phyloP scores from a whole-genome alignment of 805 yeast species.

The Kregervanrija delftensis region DNA sequence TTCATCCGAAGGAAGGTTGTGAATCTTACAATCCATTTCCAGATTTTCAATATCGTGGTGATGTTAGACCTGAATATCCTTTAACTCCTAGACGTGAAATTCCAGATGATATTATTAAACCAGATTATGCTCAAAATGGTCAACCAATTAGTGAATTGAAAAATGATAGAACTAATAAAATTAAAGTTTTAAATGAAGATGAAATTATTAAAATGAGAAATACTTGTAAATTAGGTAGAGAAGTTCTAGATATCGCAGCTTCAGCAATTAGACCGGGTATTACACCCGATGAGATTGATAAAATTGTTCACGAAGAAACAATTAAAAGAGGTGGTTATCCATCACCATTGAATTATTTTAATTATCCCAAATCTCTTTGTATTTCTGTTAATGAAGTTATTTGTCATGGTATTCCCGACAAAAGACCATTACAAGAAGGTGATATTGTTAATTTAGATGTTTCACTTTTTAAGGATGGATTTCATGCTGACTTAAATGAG shows the following conservation, averaged over 20 bases:
- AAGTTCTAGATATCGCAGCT: constrained; percentile 84
- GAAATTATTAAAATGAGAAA: constrained; percentile 69
- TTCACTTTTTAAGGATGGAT: constrained; percentile 76
- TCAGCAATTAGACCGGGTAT: constrained; percentile 78
- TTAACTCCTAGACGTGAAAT: constrained; percentile 62
- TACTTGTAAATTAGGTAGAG: constrained; percentile 75
- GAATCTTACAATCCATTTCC: constrained; percentile 85
- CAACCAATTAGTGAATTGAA: constrained; percentile 71
- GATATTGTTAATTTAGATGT: constrained; percentile 92
- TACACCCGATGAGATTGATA: constrained; percentile 90
- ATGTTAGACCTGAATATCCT: constrained; percentile 74
- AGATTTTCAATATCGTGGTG: constrained; percentile 64
- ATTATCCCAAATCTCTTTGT: constrained; percentile 88
- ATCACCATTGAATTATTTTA: constrained; percentile 89
- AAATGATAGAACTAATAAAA: constrained; percentile 60
- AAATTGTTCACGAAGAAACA: constrained; percentile 79
- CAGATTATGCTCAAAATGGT: constrained; percentile 84
- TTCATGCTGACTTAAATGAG: constrained; percentile 92
- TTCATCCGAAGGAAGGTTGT: constrained; percentile 58
- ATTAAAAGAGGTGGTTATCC: constrained; percentile 88
- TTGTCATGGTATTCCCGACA: constrained; percentile 97
- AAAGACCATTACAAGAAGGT: constrained; percentile 81
- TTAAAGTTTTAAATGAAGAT: constrained; percentile 56
- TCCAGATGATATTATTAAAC: constrained; percentile 63
- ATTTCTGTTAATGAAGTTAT: constrained; percentile 92